These are phyloP conservation scores for Akebia trifoliata DNA, from an alignment of 164 flowering plant genomes.

Conservation along the genomic window DNA sequence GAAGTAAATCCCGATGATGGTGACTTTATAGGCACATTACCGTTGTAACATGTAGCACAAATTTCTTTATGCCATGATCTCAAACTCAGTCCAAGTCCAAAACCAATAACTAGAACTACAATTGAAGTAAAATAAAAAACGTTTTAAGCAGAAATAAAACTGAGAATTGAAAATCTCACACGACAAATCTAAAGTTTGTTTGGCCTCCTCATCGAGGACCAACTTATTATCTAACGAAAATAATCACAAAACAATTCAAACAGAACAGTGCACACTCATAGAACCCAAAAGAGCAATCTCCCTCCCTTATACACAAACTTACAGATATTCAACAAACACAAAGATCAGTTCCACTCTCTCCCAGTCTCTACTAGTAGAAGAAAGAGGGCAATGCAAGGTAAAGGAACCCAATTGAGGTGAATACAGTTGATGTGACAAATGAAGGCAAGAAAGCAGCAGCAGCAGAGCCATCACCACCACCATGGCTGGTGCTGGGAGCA, in stretches of 20 bases:
- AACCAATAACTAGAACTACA: no score
- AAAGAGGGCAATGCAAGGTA: constrained; percentile 1
- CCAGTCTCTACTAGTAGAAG: background rate
- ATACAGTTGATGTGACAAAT: constrained; percentile 1
- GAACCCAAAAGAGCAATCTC: background rate
- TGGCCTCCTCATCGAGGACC: background rate
- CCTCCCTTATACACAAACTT: no score
- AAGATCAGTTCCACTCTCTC: background rate
- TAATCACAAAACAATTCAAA: constrained; percentile 1
- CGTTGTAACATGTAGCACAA: no score
- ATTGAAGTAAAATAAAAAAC: no score
- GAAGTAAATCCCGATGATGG: no score
- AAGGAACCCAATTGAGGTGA: constrained; percentile 1
- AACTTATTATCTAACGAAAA: constrained; percentile 2
- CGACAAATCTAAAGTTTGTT: background rate
- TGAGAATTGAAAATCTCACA: background rate
- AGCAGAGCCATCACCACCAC: background rate
- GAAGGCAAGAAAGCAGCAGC: background rate
- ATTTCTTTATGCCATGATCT: no score
- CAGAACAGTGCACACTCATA: background rate
- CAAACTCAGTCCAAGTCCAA: no score
- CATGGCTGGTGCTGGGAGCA: background rate
- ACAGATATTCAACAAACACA: background rate
- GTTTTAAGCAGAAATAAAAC: no score
- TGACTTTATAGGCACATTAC: no score